These are phyloP conservation scores for Hericium erinaceus DNA, from an alignment of 768 basidiomycete genomes.

Conservation along the genomic window DNA sequence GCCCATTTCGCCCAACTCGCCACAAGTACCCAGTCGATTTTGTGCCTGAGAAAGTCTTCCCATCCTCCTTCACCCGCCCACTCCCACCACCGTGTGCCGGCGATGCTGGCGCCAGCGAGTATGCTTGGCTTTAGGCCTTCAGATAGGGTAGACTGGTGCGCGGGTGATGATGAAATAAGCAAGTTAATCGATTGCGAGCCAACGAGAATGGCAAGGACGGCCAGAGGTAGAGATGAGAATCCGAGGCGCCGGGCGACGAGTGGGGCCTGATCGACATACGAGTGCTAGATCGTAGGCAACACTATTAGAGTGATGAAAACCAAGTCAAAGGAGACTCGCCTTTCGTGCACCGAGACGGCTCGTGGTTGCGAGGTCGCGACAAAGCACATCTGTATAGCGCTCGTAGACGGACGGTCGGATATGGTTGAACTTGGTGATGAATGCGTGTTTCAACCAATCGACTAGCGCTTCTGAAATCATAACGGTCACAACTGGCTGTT, in stretches of 20 bases:
- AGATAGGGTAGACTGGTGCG: constrained; percentile 21
- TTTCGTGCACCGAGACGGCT: constrained; percentile 64
- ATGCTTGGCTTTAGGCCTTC: constrained; percentile 21
- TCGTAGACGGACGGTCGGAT: constrained; percentile 93
- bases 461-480: constrained; percentile 88
- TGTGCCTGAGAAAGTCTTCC: constrained; percentile 15
- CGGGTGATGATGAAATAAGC: constrained; percentile 34
- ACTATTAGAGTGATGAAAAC: not conserved
- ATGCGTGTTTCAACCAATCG: constrained; percentile 98
- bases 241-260: constrained; percentile 89
- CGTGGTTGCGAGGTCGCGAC: constrained; percentile 81
- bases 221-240: constrained; percentile 87
- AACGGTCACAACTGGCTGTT: constrained; percentile 85
- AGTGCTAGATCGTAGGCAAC: constrained; percentile 33
- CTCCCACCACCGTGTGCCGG: constrained; percentile 31
- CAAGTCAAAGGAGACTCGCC: not conserved
- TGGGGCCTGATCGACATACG: constrained; percentile 93
- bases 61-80: constrained; percentile 17
- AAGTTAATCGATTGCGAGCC: constrained; percentile 62
- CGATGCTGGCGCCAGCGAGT: not conserved
- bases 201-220: constrained; percentile 71
- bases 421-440: constrained; percentile 99
- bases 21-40: constrained; percentile 39
- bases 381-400: constrained; percentile 90
- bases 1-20: constrained; percentile 52